phyloP scores from a whole-genome alignment of 75 land plant genomes.

The Selaginella tamariscina region DNA sequence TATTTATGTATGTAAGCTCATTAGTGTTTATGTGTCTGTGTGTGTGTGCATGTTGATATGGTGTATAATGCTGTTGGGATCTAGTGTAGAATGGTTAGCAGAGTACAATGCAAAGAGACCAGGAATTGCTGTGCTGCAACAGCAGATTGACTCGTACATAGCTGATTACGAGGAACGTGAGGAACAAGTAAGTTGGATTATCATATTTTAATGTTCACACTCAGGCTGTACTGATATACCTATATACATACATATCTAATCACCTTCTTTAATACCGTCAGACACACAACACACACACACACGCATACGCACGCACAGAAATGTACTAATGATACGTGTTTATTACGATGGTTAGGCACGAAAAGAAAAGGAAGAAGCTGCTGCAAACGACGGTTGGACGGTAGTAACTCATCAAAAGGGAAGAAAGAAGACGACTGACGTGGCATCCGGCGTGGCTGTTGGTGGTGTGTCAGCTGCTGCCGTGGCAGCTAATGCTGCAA shows the following conservation, averaged over 20 bases:
- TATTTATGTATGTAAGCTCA: no score
- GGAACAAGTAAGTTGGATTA: constrained; percentile 40
- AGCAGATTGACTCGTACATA: constrained; percentile 68
- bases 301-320: no score
- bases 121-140: constrained; percentile 52
- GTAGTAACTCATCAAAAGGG: constrained; percentile 83
- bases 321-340: no score
- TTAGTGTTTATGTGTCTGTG: no score
- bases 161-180: constrained; percentile 53
- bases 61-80: no score
- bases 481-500: constrained; percentile 25
- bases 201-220: not conserved
- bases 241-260: no score
- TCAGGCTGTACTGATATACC: no score
- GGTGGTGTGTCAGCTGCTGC: constrained; percentile 67
- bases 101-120: constrained; percentile 61
- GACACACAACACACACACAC: no score
- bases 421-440: constrained; percentile 77
- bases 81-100: constrained; percentile 61
- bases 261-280: no score
- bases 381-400: constrained; percentile 89
- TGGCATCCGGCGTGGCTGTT: constrained; percentile 63
- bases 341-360: constrained; percentile 38
- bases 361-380: constrained; percentile 52
- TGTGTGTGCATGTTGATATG: no score